Conservation (phyloP, 2,329 filamentous ascomycete genomes). For the Colletotrichum graminicola region DNA sequence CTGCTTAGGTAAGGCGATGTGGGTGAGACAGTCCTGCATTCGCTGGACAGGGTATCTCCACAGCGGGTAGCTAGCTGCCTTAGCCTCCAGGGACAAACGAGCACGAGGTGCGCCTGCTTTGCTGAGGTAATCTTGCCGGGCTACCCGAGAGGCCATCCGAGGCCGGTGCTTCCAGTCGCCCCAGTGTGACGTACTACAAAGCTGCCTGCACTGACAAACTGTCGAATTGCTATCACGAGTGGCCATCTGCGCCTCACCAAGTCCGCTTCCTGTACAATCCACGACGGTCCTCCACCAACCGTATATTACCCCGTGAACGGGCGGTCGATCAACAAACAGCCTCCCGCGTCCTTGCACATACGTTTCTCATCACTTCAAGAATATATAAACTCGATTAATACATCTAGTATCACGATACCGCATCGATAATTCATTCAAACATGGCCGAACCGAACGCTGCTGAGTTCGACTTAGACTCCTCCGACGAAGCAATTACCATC, state of each 20-base stretch:
- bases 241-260: conserved; percentile 37
- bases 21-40: conserved; percentile 8
- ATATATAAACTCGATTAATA: not conserved
- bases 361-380: conserved; percentile 3
- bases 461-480: conserved; percentile 36
- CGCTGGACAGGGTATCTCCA: conserved; percentile 4
- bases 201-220: conserved; percentile 50
- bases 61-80: conserved; percentile 23
- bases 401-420: not conserved
- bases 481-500: conserved; percentile 54
- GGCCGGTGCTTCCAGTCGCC: not conserved
- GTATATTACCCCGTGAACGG: conserved; percentile 20
- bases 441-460: conserved; percentile 41
- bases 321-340: not conserved
- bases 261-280: conserved; percentile 31
- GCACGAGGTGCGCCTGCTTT: not conserved
- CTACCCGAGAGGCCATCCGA: conserved; percentile 13
- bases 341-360: not conserved
- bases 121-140: conserved; percentile 25
- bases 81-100: conserved; percentile 22
- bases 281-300: not conserved
- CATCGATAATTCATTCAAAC: not conserved
- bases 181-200: conserved; percentile 58
- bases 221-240: conserved; percentile 43
- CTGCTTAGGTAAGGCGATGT: not conserved